Percentiles rank a stretch among this genome's conserved stretches.
Evolutionary conservation across 352 stramenopile species (phyloP).

Genomic region (Globisporangium alternatum): DNA sequence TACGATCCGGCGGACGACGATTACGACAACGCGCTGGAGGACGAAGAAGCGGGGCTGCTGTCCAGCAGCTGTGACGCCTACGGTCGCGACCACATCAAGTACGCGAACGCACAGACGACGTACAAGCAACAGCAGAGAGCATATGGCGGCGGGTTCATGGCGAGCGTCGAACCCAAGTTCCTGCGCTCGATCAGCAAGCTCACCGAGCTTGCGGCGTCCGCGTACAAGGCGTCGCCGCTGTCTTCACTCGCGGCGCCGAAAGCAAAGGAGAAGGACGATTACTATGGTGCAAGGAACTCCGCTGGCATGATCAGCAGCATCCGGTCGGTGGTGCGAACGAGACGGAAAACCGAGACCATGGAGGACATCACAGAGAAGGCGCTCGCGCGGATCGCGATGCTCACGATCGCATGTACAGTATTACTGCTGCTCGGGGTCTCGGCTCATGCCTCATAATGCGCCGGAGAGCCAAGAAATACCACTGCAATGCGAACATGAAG

Average conservation of each 20-base stretch:
- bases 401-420: slow-evolving; percentile 27
- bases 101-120: background rate
- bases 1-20: slow-evolving; percentile 9
- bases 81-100: background rate
- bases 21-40: slow-evolving; percentile 14
- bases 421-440: slow-evolving; percentile 40
- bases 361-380: slow-evolving; percentile 38
- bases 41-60: slow-evolving; percentile 17
- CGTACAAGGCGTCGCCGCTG: slow-evolving; percentile 9
- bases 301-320: slow-evolving; percentile 13
- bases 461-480: background rate
- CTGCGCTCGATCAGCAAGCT: slow-evolving; percentile 19
- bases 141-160: slow-evolving; percentile 2
- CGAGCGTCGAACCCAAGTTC: slow-evolving; percentile 27
- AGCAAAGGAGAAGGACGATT: background rate
- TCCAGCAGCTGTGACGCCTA: background rate
- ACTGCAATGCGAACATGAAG: background rate
- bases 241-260: slow-evolving; percentile 4
- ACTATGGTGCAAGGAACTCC: slow-evolving; percentile 3
- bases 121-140: background rate
- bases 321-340: slow-evolving; percentile 18
- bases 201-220: slow-evolving; percentile 11
- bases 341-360: slow-evolving; percentile 30
- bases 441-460: slow-evolving; percentile 18
- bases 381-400: slow-evolving; percentile 30